Evolutionary conservation across 2,329 filamentous ascomycete species (phyloP).

Genomic region (Hypocrella siamensis): DNA sequence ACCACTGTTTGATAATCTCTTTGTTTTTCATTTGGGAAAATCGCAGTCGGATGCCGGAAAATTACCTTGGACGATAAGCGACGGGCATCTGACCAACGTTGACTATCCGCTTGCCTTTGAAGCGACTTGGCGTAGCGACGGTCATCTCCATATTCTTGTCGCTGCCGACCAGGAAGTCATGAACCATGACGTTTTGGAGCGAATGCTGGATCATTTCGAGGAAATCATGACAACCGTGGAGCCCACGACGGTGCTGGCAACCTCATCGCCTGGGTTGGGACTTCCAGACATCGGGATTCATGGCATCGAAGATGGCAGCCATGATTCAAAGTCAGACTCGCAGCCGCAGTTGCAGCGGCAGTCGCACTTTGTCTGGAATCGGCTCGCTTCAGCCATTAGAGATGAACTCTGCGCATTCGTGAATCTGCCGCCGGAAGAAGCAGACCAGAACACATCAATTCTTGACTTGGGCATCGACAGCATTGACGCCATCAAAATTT

Average conservation of each 20-base stretch:
- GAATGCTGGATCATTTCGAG: conserved; percentile 25
- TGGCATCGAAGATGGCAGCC: background rate
- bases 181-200: conserved; percentile 12
- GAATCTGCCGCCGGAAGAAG: conserved; percentile 28
- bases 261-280: too few relatives aligned
- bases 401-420: conserved; percentile 49
- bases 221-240: conserved; percentile 5
- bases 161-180: conserved; percentile 35
- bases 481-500: conserved; percentile 78
- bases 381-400: conserved; percentile 35
- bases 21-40: conserved; percentile 56
- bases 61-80: conserved; percentile 37
- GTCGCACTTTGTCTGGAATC: conserved; percentile 2
- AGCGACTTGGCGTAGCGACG: conserved; percentile 35
- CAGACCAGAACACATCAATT: conserved; percentile 48
- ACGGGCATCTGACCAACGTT: conserved; percentile 27
- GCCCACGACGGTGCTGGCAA: conserved; percentile 3
- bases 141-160: conserved; percentile 38
- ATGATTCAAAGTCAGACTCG: background rate
- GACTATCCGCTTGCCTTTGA: conserved; percentile 74
- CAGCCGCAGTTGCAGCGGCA: background rate
- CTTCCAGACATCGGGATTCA: too few relatives aligned
- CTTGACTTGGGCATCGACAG: conserved; percentile 81
- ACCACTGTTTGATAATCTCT: conserved; percentile 62
- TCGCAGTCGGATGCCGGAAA: conserved; percentile 10